Conservation (phyloP, 331 rosid genomes). For the Telfairia occidentalis region DNA sequence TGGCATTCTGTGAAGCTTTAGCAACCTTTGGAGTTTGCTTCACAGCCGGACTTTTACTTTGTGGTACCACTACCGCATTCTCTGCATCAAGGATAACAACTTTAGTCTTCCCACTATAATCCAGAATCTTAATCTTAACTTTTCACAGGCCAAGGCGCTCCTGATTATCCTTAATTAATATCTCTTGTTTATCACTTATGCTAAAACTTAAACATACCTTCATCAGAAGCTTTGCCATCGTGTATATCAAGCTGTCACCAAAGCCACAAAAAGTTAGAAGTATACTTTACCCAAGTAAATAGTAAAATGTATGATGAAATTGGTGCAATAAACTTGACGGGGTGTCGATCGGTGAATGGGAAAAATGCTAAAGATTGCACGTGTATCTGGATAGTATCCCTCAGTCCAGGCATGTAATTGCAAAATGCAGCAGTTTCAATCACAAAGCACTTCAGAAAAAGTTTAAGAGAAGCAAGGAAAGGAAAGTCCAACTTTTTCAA, state of each 20-base stretch:
- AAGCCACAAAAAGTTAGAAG: not conserved
- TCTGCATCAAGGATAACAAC: constrained; percentile 25
- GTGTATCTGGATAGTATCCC: not conserved
- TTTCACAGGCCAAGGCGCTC: not conserved
- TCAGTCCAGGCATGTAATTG: not conserved
- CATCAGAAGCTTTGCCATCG: constrained; percentile 69
- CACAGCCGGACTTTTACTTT: constrained; percentile 20
- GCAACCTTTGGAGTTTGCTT: constrained; percentile 53
- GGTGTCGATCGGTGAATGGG: not conserved
- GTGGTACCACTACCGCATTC: constrained; percentile 23
- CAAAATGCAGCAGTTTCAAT: not conserved
- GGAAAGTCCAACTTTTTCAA: not conserved
- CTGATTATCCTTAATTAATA: not conserved
- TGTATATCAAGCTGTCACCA: constrained; percentile 62
- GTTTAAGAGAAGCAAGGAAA: not conserved
- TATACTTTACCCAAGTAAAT: not conserved
- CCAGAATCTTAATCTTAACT: constrained; percentile 1
- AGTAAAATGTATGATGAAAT: not conserved
- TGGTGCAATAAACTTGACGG: not conserved
- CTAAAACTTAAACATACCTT: constrained; percentile 38
- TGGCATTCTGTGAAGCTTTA: constrained; percentile 46
- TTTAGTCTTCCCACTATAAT: not conserved
- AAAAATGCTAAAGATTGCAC: not conserved
- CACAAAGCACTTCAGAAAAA: not conserved
- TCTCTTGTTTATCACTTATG: not conserved